These are phyloP conservation scores for Phytopythium ostracodes DNA, from an alignment of 352 stramenopile genomes.

Conservation along the genomic window DNA sequence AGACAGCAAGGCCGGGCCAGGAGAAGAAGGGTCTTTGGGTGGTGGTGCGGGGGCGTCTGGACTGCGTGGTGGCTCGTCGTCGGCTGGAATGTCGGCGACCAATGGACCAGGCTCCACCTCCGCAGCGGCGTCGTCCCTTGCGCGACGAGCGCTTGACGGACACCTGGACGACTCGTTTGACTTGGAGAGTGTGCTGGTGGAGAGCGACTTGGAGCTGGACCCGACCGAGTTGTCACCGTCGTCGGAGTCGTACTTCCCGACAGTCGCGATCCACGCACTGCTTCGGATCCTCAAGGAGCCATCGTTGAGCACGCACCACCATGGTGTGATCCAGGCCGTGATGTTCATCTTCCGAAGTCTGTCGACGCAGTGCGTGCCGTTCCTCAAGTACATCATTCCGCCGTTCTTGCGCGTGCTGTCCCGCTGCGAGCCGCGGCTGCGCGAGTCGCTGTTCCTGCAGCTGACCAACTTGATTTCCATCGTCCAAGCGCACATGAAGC, in stretches of 20 bases:
- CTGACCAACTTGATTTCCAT: slow-evolving; percentile 95
- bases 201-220: slow-evolving; percentile 62
- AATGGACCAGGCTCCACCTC: slow-evolving; percentile 15
- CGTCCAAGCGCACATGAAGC: slow-evolving; percentile 94
- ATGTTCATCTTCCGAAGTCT: slow-evolving; percentile 99
- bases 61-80: slow-evolving; percentile 2
- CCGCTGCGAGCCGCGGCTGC: slow-evolving; percentile 87
- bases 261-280: slow-evolving; percentile 95
- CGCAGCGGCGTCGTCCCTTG: slow-evolving; percentile 8
- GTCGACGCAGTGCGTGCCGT: slow-evolving; percentile 93
- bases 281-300: slow-evolving; percentile 96
- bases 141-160: slow-evolving; percentile 3
- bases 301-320: slow-evolving; percentile 94
- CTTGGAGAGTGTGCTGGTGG: slow-evolving; percentile 63
- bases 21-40: not conserved
- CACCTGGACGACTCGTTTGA: slow-evolving; percentile 37
- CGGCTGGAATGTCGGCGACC: slow-evolving; percentile 18
- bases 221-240: slow-evolving; percentile 63
- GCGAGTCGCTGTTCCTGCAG: slow-evolving; percentile 96
- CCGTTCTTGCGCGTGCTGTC: slow-evolving; percentile 95
- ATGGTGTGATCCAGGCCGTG: slow-evolving; percentile 96
- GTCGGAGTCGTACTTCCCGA: slow-evolving; percentile 96
- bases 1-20: slow-evolving; percentile 19
- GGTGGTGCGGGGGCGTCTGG: slow-evolving; percentile 6
- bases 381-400: slow-evolving; percentile 96